A percentile compares a stretch with the other conserved stretches of the same genome.
Conservation (phyloP, 2,329 filamentous ascomycete genomes). For the Penicillium sp. region DNA sequence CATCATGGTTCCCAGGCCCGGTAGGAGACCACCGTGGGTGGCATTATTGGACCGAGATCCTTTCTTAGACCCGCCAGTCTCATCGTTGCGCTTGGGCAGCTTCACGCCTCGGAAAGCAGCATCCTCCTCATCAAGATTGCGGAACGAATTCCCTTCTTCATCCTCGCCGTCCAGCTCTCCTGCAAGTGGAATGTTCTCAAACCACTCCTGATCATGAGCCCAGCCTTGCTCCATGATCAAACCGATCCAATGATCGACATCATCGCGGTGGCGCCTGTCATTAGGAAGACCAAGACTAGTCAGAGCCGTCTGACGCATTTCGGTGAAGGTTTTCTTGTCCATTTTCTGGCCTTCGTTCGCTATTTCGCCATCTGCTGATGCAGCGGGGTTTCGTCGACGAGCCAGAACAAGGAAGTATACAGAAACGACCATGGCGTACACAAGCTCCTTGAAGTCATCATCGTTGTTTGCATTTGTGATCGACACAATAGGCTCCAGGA, state of each 20-base stretch:
- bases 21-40: slow-evolving; percentile 40
- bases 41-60: slow-evolving; percentile 13
- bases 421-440: slow-evolving; percentile 42
- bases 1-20: slow-evolving; percentile 54
- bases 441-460: slow-evolving; percentile 43
- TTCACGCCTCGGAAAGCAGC: slow-evolving; percentile 21
- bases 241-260: slow-evolving; percentile 64
- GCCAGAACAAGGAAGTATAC: slow-evolving; percentile 48
- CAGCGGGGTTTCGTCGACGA: slow-evolving; percentile 49
- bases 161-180: slow-evolving; percentile 38
- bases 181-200: slow-evolving; percentile 54
- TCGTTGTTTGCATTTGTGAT: slow-evolving; percentile 50
- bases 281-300: slow-evolving; percentile 40
- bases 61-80: slow-evolving; percentile 8
- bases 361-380: slow-evolving; percentile 9
- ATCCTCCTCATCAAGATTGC: slow-evolving; percentile 35
- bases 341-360: slow-evolving; percentile 30
- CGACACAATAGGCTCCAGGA: slow-evolving; percentile 39
- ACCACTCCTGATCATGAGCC: slow-evolving; percentile 67
- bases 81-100: slow-evolving; percentile 28
- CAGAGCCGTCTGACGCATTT: slow-evolving; percentile 42
- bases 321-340: slow-evolving; percentile 43
- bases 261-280: slow-evolving; percentile 43
- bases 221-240: slow-evolving; percentile 53
- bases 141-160: slow-evolving; percentile 34